phyloP scores from a whole-genome alignment of 257 asterid genomes.

The Penstemon newberryi region DNA sequence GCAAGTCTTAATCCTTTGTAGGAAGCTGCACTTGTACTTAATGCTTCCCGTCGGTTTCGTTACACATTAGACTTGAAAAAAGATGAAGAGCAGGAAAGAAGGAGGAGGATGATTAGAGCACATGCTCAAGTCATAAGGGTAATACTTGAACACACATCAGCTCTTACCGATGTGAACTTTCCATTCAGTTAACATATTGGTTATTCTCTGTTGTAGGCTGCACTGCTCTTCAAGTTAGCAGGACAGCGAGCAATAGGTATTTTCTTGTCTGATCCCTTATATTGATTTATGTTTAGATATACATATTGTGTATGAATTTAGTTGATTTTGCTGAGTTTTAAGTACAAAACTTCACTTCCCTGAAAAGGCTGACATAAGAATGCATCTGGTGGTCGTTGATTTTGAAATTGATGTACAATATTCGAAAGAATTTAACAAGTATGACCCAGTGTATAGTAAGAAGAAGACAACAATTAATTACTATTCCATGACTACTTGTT shows the following conservation, averaged over 20 bases:
- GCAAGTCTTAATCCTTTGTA: constrained; percentile 30
- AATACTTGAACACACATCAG: constrained; percentile 29
- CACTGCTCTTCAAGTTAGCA: constrained; percentile 89
- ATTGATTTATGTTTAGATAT: background rate
- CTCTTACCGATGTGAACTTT: background rate
- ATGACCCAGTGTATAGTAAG: too few relatives aligned
- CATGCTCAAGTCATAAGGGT: constrained; percentile 98
- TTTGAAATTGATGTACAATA: background rate
- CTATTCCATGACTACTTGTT: background rate
- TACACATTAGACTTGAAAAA: constrained; percentile 82
- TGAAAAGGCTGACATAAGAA: background rate
- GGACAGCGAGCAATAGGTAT: constrained; percentile 93
- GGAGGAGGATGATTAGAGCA: constrained; percentile 80
- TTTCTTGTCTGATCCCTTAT: constrained; percentile 21
- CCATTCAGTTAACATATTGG: constrained; percentile 24
- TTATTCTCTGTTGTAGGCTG: constrained; percentile 56
- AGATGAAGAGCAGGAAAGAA: constrained; percentile 67
- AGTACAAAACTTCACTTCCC: constrained; percentile 7
- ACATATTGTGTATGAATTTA: background rate
- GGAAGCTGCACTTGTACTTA: constrained; percentile 97
- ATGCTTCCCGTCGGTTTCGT: constrained; percentile 95
- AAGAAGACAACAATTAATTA: too few relatives aligned
- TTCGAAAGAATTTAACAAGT: background rate
- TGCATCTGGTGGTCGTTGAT: background rate
- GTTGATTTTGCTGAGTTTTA: background rate